These are phyloP conservation scores for Xylogone sp. DNA, from an alignment of 2,329 filamentous ascomycete genomes.

Conservation along the genomic window DNA sequence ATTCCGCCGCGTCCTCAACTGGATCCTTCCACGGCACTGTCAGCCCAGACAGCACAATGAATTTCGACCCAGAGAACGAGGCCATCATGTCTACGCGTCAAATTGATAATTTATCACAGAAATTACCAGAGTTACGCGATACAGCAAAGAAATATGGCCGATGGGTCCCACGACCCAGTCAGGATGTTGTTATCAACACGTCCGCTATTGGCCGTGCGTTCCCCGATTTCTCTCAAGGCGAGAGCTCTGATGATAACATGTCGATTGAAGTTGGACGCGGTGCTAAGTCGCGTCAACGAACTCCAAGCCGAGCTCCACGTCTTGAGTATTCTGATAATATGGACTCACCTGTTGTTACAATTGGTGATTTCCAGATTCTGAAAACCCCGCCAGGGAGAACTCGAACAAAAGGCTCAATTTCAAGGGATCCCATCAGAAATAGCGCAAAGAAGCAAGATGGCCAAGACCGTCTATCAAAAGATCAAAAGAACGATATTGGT, in stretches of 20 bases:
- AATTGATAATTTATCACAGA: slow-evolving; percentile 11
- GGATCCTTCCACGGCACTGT: slow-evolving; percentile 27
- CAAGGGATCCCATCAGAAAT: slow-evolving; percentile 3
- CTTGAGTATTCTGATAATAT: slow-evolving; percentile 45
- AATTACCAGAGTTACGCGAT: slow-evolving; percentile 24
- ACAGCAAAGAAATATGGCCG: slow-evolving; percentile 29
- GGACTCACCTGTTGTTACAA: slow-evolving; percentile 35
- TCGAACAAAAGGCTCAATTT: not conserved
- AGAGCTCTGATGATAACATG: slow-evolving; percentile 39
- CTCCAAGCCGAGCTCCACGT: slow-evolving; percentile 21
- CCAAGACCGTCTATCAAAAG: slow-evolving; percentile 9
- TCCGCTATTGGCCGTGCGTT: slow-evolving; percentile 42
- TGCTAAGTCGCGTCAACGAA: slow-evolving; percentile 26
- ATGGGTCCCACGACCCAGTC: slow-evolving; percentile 22
- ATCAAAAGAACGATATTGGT: slow-evolving; percentile 6
- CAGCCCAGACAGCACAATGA: slow-evolving; percentile 16
- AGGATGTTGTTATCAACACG: slow-evolving; percentile 35
- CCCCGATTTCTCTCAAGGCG: slow-evolving; percentile 41
- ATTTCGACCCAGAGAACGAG: slow-evolving; percentile 21
- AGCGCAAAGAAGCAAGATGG: slow-evolving; percentile 4
- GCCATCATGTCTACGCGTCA: slow-evolving; percentile 17
- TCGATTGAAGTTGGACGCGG: slow-evolving; percentile 57
- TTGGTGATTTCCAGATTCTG: slow-evolving; percentile 38
- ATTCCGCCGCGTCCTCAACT: slow-evolving; percentile 20
- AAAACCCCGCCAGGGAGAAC: slow-evolving; percentile 22